Conservation (phyloP, 176 grass and related monocot genomes). For the Thalia dealbata region DNA sequence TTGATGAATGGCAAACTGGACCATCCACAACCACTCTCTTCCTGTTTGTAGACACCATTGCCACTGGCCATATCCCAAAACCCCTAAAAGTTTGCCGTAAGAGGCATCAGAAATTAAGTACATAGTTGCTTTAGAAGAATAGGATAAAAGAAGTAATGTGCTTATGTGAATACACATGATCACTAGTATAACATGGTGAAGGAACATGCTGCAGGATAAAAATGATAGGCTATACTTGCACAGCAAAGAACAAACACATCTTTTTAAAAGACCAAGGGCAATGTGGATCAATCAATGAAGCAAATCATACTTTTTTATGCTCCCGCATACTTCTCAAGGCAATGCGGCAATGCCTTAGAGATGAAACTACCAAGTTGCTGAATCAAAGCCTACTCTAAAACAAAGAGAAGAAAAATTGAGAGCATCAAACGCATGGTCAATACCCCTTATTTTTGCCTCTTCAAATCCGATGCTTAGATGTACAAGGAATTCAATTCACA, state of each 20-base stretch:
- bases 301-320: too few relatives aligned
- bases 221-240: too few relatives aligned
- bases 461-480: not conserved
- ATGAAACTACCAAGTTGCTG: too few relatives aligned
- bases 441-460: not conserved
- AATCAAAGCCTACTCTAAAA: not conserved
- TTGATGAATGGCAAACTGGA: slow-evolving; percentile 70
- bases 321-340: too few relatives aligned
- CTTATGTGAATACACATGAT: too few relatives aligned
- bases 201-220: too few relatives aligned
- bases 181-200: too few relatives aligned
- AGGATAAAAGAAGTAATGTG: not conserved
- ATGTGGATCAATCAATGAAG: too few relatives aligned
- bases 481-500: not conserved
- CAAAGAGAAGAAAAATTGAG: too few relatives aligned
- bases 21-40: slow-evolving; percentile 72
- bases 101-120: not conserved
- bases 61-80: slow-evolving; percentile 90
- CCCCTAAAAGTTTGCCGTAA: slow-evolving; percentile 33
- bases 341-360: too few relatives aligned
- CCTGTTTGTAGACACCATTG: slow-evolving; percentile 49
- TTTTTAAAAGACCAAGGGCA: too few relatives aligned
- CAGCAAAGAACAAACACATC: too few relatives aligned
- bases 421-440: not conserved
- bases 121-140: not conserved